Base-by-base conservation (phyloP, 306 rosid genomes). In the Castanospermum australe region DNA sequence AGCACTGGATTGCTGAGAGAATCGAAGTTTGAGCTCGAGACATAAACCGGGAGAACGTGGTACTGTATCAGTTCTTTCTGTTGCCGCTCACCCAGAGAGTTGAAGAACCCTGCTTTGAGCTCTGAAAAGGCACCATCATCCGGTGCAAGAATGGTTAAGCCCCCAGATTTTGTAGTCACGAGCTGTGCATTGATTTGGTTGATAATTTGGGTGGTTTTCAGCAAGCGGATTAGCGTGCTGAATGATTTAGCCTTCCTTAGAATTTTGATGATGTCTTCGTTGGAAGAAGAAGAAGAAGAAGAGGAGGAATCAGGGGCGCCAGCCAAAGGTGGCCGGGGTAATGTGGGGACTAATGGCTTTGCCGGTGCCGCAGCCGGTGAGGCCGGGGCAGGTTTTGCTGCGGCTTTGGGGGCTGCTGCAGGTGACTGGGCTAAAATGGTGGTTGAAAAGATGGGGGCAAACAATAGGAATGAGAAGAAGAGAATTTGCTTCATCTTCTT, bases 21-120 rank as follows among this genome's bases (percentile, higher is more conserved):
- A 67, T 91, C 91, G 44, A 91, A 89, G 75, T 91, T 91, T 5
- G 96, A 67, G 41, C 89, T 75, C 0, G 93, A 81, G 0, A 91
- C 83, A 62, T 81, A 89, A 36, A 39, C 79, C 4, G 89, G 90
- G 8, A 91, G 52, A 55, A 91, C 80, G 54, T 91, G 93, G 71
- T 25, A 91, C 51, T 88, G 96, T 5, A 91, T 50, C 12, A 89
- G 85, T 45, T 86, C 82, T 1, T 80, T 88, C 44, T 91, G 90
- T 36, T 87, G 86, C 33, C 88, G 71, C 8, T 87, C 90, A 10
- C 73, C 79, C 0, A 88, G 71, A 24, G 87, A 81, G 22, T 90
- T 90, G 64, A 88, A 90, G 65, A 84, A 88, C 10, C 94, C 92
- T 18, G 91, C 78, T 70, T 86, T 84, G 52, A 90, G 92, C 5